Conservation (phyloP, 2,329 filamentous ascomycete species). For the Diaporthe humulicola region DNA sequence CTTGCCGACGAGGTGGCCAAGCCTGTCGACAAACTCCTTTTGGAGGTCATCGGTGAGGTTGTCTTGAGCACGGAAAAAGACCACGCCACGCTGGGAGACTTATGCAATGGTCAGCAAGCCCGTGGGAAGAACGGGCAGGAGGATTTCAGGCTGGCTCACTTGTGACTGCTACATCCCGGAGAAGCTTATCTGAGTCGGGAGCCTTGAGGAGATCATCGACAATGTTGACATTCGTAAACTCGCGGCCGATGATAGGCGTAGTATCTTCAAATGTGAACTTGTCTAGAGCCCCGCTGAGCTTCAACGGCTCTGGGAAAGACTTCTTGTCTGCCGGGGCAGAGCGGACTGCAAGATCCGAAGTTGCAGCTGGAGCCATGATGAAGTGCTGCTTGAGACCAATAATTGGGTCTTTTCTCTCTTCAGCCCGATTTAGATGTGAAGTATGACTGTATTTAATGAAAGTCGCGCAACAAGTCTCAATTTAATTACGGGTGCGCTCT, state of each 20-base stretch:
- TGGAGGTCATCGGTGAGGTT: conserved; percentile 58
- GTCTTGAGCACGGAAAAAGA: conserved; percentile 63
- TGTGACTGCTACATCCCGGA: conserved; percentile 39
- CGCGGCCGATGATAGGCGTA: conserved; percentile 38
- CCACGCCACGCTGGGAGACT: conserved; percentile 66
- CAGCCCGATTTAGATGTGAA: too few relatives aligned
- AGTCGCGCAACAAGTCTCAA: too few relatives aligned
- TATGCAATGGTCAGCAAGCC: not conserved
- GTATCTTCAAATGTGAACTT: conserved; percentile 36
- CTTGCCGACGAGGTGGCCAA: conserved; percentile 64
- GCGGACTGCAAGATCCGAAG: conserved; percentile 25
- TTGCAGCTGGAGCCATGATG: conserved; percentile 34
- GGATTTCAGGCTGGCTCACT: not conserved
- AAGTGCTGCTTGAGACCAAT: not conserved
- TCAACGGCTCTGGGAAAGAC: conserved; percentile 36
- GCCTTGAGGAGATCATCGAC: conserved; percentile 38
- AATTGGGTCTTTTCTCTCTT: not conserved
- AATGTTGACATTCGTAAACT: conserved; percentile 37
- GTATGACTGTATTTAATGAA: not conserved
- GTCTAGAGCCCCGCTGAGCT: conserved; percentile 33
- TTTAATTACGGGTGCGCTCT: not conserved
- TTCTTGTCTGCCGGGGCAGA: conserved; percentile 18
- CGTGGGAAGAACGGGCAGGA: too few relatives aligned
- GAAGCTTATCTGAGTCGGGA: conserved; percentile 30
- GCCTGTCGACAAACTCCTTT: conserved; percentile 59